These are phyloP conservation scores for Leucaena leucocephala DNA, from an alignment of 306 rosid species.

Conservation along the genomic window DNA sequence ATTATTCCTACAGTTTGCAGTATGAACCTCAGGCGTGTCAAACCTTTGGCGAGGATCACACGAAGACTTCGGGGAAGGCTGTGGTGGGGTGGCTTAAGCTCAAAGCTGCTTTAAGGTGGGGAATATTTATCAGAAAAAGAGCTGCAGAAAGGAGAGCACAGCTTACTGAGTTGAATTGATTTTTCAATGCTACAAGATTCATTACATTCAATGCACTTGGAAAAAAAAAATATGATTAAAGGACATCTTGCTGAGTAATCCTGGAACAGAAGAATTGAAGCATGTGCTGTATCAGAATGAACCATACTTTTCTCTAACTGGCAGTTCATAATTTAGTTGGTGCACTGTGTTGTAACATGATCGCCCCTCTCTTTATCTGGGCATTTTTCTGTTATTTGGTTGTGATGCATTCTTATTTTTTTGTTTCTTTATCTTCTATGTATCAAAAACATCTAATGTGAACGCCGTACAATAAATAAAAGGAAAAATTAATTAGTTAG, in stretches of 20 bases:
- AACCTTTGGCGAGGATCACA: constrained; percentile 47
- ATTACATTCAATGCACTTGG: constrained; percentile 7
- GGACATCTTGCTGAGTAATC: constrained; percentile 14
- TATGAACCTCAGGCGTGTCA: constrained; percentile 61
- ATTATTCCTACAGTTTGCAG: constrained; percentile 57
- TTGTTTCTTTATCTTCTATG: constrained; percentile 25
- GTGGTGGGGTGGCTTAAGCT: constrained; percentile 93
- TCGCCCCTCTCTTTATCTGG: constrained; percentile 27
- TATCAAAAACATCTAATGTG: constrained; percentile 32
- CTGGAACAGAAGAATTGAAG: not conserved
- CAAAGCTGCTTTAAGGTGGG: constrained; percentile 93
- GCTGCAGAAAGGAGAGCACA: constrained; percentile 89
- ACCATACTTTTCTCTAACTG: not conserved
- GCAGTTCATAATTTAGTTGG: constrained; percentile 20
- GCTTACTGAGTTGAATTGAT: constrained; percentile 74
- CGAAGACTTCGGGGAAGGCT: constrained; percentile 70
- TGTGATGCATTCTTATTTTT: constrained; percentile 16
- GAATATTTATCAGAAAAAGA: constrained; percentile 73
- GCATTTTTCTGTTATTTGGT: constrained; percentile 33
- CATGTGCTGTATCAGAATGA: constrained; percentile 7
- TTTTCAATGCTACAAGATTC: constrained; percentile 23
- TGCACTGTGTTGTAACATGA: constrained; percentile 26
- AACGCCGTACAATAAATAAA: not conserved
- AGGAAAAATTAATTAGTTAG: not conserved
- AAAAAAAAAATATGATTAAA: constrained; percentile 7